Evolutionary conservation across 805 yeast genomes (phyloP).

Genomic region (Osmozyma mogii): DNA sequence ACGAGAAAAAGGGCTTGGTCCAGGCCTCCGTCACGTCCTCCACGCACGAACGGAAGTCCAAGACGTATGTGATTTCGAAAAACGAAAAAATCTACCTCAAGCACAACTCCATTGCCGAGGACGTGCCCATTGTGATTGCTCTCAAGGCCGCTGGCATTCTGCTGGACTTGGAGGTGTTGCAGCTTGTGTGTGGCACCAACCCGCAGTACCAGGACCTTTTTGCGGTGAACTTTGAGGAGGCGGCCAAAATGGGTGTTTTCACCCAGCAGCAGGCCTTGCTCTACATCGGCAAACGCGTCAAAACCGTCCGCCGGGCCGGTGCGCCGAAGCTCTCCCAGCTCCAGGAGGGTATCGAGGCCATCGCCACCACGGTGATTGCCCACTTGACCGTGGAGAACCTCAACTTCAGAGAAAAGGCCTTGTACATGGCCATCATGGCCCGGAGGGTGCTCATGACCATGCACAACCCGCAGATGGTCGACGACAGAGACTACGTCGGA

Average conservation of each 20-base stretch:
- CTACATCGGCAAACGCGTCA: conserved; percentile 84
- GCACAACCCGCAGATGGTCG: conserved; percentile 91
- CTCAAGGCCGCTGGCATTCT: conserved; percentile 92
- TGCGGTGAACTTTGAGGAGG: conserved; percentile 90
- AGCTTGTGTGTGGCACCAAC: conserved; percentile 87
- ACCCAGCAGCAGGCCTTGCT: conserved; percentile 93
- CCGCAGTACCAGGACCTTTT: conserved; percentile 86
- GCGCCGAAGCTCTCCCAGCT: conserved; percentile 69
- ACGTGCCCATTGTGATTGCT: conserved; percentile 87
- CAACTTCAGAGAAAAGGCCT: conserved; percentile 89
- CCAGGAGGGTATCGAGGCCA: conserved; percentile 95
- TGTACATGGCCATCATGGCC: conserved; percentile 94
- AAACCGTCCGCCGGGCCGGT: conserved; percentile 81
- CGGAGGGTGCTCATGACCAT: conserved; percentile 93
- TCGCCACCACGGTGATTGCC: conserved; percentile 93
- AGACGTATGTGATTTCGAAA: conserved; percentile 91
- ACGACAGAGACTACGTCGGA: conserved; percentile 97
- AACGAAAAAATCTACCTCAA: conserved; percentile 83
- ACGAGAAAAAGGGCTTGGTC: conserved; percentile 85
- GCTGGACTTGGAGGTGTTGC: conserved; percentile 88
- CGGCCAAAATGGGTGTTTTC: conserved; percentile 73
- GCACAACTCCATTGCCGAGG: conserved; percentile 93
- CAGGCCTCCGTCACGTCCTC: conserved; percentile 98
- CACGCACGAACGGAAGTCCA: conserved; percentile 96
- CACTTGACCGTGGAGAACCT: conserved; percentile 80